Base-by-base conservation (phyloP, 352 stramenopile species). In the Lagenidium sp. region DNA sequence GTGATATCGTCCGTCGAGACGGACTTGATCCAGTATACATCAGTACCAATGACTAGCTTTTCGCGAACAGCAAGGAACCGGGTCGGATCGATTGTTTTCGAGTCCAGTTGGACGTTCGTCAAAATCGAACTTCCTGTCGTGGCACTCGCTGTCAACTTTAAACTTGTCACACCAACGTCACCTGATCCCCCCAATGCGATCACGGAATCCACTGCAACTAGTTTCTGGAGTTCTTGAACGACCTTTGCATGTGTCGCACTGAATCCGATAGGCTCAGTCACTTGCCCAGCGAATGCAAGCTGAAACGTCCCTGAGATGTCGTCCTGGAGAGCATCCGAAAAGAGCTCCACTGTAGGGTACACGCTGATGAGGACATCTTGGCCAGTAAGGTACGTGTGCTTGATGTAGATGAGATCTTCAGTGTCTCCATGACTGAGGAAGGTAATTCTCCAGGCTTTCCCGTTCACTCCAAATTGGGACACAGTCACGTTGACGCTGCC, bases 391-490 rank as follows among this genome's bases (percentile, higher is more conserved):
- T 58, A 82, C 22, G 60, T 70, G 46, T 82, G 70, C 44, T 87
- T 82, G 52, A 84, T 78, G 41, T 76, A 80, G n/a, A 96, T 52
- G 10, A 69, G 55, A 29, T 94, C 81, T 11, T 66, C 48, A 15
- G 77, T 54, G 21, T 82, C 75, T 0, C 78, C 56, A 3, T 79
- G 49, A 22, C 65, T 52, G 18, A 63, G 43, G 51, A 98, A 98
- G 6, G 93, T 98, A 23, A 98, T 68, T 13, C 85, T 58, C 92
- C 94, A 98, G 4, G 75, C 64, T 38, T 78, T 77, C 5, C 87
- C 92, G 6, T 84, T 68, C 6, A 63, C 47, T 1, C 77, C 71
- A 20, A 83, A 84, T 29, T 69, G 58, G 21, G 59, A 79, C 19
- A 80, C 39, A 30, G 58, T 85, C 0, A 98, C 87, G 28, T 94